A percentile compares a stretch with the other conserved stretches of the same genome.
These are phyloP conservation scores for Monosporozyma solicola DNA, from an alignment of 805 yeast species.

Conservation along the genomic window DNA sequence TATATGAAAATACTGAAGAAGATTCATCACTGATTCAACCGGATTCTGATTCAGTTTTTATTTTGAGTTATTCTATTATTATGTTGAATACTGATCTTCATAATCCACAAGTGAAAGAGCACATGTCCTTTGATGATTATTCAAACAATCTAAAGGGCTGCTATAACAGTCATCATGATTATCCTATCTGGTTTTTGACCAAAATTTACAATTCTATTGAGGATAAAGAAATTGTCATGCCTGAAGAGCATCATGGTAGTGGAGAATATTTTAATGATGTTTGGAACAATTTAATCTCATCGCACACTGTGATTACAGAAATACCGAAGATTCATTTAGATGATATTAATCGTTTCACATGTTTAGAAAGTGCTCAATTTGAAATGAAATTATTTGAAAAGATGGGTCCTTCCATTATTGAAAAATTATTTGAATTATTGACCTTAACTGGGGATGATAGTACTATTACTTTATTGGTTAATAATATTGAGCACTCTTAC, in stretches of 20 bases:
- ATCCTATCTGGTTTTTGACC: conserved; percentile 76
- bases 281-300: conserved; percentile 60
- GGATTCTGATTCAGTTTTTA: conserved; percentile 77
- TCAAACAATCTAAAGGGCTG: conserved; percentile 73
- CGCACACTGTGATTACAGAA: conserved; percentile 29
- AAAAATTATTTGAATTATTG: conserved; percentile 67
- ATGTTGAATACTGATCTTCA: conserved; percentile 91
- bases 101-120: conserved; percentile 84
- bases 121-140: conserved; percentile 83
- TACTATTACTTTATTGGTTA: conserved; percentile 73
- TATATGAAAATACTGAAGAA: conserved; percentile 16
- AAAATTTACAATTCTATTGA: conserved; percentile 72
- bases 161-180: conserved; percentile 56
- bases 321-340: conserved; percentile 14
- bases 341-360: conserved; percentile 13
- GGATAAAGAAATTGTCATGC: conserved; percentile 89
- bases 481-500: conserved; percentile 80
- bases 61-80: conserved; percentile 83
- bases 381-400: conserved; percentile 64
- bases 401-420: conserved; percentile 52
- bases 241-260: conserved; percentile 93
- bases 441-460: conserved; percentile 86
- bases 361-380: conserved; percentile 39
- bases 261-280: conserved; percentile 86
- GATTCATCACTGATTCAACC: conserved; percentile 48